These are phyloP conservation scores for Hypoxylon sp. DNA, from an alignment of 2,329 filamentous ascomycete genomes.

Conservation along the genomic window DNA sequence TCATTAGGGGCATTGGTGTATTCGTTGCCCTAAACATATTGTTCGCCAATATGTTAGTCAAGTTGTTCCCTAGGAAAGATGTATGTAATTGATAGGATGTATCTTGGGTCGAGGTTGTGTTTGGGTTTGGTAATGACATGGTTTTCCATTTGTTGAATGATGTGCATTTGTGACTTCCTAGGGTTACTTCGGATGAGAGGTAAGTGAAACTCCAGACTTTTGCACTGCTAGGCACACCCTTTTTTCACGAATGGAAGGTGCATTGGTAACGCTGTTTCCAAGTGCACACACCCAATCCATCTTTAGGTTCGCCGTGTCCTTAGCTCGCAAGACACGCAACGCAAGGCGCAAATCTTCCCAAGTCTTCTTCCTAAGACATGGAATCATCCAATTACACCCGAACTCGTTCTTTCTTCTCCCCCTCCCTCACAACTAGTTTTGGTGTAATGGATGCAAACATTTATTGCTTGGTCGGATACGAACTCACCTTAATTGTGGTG, in stretches of 20 bases:
- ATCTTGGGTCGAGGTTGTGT: slow-evolving; percentile 13
- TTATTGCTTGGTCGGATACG: slow-evolving; percentile 8
- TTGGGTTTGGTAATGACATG: slow-evolving; percentile 12
- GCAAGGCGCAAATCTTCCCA: slow-evolving; percentile 16
- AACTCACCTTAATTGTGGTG: slow-evolving; percentile 65
- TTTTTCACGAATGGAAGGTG: slow-evolving; percentile 12
- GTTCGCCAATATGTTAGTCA: slow-evolving; percentile 31
- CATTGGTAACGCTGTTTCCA: slow-evolving; percentile 10
- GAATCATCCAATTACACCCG: background rate
- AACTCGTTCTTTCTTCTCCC: background rate
- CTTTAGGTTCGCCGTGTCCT: background rate
- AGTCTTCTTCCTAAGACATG: background rate
- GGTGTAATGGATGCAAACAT: slow-evolving; percentile 7
- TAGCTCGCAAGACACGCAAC: background rate
- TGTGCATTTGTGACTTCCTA: slow-evolving; percentile 7
- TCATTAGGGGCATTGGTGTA: slow-evolving; percentile 42
- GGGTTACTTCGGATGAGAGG: slow-evolving; percentile 7
- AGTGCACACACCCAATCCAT: background rate
- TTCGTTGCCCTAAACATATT: slow-evolving; percentile 41
- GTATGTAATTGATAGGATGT: slow-evolving; percentile 1
- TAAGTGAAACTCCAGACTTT: slow-evolving; percentile 6
- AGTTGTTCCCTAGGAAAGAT: background rate
- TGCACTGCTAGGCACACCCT: slow-evolving; percentile 6
- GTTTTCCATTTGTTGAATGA: slow-evolving; percentile 3
- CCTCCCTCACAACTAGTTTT: background rate